These are phyloP conservation scores for Ascochyta viciae-villosae DNA, from an alignment of 2,329 filamentous ascomycete genomes.

Conservation along the genomic window DNA sequence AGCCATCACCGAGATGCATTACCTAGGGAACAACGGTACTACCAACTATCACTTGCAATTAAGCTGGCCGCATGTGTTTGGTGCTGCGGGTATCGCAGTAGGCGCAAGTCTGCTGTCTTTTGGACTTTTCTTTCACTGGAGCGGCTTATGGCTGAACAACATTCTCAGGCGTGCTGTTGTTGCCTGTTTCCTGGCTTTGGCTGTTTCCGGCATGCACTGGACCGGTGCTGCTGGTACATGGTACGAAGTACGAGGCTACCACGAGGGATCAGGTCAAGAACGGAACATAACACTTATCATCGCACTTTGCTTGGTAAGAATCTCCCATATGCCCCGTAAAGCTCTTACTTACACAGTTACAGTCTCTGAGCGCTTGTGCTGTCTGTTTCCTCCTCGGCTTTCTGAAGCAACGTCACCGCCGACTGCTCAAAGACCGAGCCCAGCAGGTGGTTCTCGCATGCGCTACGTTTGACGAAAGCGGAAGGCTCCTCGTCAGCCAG, in stretches of 20 bases:
- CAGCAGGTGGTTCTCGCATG: slow-evolving; percentile 63
- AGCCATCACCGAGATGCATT: slow-evolving; percentile 86
- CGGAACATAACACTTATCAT: slow-evolving; percentile 74
- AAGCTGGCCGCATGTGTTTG: slow-evolving; percentile 65
- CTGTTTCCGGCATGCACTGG: slow-evolving; percentile 90
- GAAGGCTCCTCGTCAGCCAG: slow-evolving; percentile 71
- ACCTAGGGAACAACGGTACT: slow-evolving; percentile 84
- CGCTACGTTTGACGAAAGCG: slow-evolving; percentile 71
- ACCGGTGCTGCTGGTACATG: slow-evolving; percentile 74
- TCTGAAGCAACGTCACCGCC: slow-evolving; percentile 48
- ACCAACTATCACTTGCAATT: slow-evolving; percentile 76
- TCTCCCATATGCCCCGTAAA: slow-evolving; percentile 54
- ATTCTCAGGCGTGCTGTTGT: slow-evolving; percentile 78
- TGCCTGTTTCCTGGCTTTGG: slow-evolving; percentile 71
- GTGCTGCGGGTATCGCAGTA: slow-evolving; percentile 74
- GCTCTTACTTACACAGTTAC: slow-evolving; percentile 68
- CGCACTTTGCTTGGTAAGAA: slow-evolving; percentile 71
- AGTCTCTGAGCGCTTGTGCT: slow-evolving; percentile 52
- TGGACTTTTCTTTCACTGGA: slow-evolving; percentile 78
- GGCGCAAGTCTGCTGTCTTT: slow-evolving; percentile 74
- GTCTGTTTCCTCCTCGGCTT: slow-evolving; percentile 46
- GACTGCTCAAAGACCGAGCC: slow-evolving; percentile 54
- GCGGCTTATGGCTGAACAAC: slow-evolving; percentile 76
- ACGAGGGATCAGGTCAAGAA: slow-evolving; percentile 48
- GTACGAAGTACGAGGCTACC: slow-evolving; percentile 65